phyloP scores from a whole-genome alignment of 1,284 basidiomycete genomes.

The Tilletia horrida region DNA sequence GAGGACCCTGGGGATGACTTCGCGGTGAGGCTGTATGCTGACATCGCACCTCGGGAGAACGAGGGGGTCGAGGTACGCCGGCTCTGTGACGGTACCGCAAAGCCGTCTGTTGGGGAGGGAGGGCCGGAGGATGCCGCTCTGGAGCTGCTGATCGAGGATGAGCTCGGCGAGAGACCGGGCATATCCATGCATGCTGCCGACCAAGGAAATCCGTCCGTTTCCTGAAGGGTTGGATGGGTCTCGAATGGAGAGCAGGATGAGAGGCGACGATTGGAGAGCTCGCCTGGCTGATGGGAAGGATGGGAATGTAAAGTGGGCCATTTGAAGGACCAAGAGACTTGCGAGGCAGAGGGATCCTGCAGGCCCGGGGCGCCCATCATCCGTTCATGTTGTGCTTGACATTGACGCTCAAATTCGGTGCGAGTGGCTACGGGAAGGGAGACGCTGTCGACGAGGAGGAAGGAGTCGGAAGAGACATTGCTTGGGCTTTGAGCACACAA shows the following conservation, averaged over 20 bases:
- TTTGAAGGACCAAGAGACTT: slow-evolving; percentile 6
- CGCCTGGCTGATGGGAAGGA: background rate
- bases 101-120: background rate
- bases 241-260: slow-evolving; percentile 5
- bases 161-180: slow-evolving; percentile 3
- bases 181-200: background rate
- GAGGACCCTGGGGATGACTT: no score
- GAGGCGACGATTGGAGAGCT: background rate
- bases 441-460: background rate
- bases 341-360: background rate
- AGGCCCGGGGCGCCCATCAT: no score
- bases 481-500: no score
- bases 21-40: no score
- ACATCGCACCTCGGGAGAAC: no score
- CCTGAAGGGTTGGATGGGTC: background rate
- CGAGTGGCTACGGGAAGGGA: slow-evolving; percentile 6
- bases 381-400: background rate
- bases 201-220: background rate
- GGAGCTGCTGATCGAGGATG: background rate
- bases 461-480: background rate
- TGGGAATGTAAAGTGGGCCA: background rate
- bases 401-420: slow-evolving; percentile 3
- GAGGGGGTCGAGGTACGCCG: no score
- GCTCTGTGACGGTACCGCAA: no score
- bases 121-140: background rate